Evolutionary conservation across 176 grass and related monocot species (phyloP).

Genomic region (Stipa capillata): DNA sequence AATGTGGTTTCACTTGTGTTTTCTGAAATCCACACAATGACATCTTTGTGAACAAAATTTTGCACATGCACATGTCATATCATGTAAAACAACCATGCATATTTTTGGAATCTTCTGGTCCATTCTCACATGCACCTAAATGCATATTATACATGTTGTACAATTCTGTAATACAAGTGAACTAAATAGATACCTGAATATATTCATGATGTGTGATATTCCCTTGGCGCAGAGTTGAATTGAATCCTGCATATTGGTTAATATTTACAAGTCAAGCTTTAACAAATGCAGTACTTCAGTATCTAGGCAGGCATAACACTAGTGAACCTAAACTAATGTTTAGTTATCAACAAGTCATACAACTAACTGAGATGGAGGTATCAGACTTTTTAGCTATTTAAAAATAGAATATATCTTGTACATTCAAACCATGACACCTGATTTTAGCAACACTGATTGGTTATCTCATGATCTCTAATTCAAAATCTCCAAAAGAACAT

Average conservation of each 20-base stretch:
- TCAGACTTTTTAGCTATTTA: not conserved
- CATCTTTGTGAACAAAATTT: not conserved
- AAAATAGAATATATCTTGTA: not conserved
- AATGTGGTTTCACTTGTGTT: not conserved
- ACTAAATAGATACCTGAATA: constrained; percentile 57
- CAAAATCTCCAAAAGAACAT: not conserved
- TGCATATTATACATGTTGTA: not conserved
- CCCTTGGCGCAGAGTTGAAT: constrained; percentile 93
- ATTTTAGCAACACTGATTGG: not conserved
- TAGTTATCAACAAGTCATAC: not conserved
- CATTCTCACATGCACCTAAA: not conserved
- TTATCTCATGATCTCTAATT: not conserved
- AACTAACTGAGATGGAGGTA: not conserved
- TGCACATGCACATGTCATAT: not conserved
- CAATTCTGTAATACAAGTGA: not conserved
- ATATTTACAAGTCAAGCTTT: constrained; percentile 20
- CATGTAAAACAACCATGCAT: not conserved
- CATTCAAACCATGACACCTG: not conserved
- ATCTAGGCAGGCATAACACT: not conserved
- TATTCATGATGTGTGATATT: constrained; percentile 99
- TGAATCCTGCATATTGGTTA: constrained; percentile 67
- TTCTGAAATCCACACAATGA: not conserved
- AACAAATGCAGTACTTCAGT: not conserved
- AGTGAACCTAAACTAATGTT: not conserved
- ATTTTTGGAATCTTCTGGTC: not conserved